Conservation (phyloP, 2,329 filamentous ascomycete genomes). For the Scorias spongiosa region DNA sequence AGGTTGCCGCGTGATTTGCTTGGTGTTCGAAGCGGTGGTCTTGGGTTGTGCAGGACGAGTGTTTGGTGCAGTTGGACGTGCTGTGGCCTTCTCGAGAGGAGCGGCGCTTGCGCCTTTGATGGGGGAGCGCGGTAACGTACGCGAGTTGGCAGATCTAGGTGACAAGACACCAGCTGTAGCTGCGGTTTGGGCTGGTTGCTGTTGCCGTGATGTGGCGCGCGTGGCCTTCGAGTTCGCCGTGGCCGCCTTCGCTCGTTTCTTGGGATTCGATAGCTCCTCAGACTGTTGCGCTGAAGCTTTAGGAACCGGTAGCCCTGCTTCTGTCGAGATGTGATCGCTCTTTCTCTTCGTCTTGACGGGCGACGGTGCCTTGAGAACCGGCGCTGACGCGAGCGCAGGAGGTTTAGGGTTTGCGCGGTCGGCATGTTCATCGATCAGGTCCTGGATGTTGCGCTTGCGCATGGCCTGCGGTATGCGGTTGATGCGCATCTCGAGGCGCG, state of each 20-base stretch:
- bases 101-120: slow-evolving; percentile 19
- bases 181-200: slow-evolving; percentile 15
- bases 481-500: slow-evolving; percentile 80
- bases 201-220: slow-evolving; percentile 19
- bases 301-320: not conserved
- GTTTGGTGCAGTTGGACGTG: slow-evolving; percentile 42
- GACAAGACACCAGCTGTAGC: slow-evolving; percentile 48
- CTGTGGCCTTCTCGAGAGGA: slow-evolving; percentile 43
- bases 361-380: slow-evolving; percentile 5
- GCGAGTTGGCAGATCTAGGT: slow-evolving; percentile 68
- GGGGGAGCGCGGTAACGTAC: slow-evolving; percentile 45
- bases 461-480: slow-evolving; percentile 76
- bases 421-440: slow-evolving; percentile 47
- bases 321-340: slow-evolving; percentile 1
- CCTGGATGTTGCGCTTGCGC: slow-evolving; percentile 67
- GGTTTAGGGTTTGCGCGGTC: slow-evolving; percentile 12
- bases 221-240: slow-evolving; percentile 19
- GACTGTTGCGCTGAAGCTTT: not conserved
- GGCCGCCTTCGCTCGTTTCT: slow-evolving; percentile 43
- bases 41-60: slow-evolving; percentile 1
- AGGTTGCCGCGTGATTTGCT: not conserved
- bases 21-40: not conserved
- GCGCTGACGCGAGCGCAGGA: slow-evolving; percentile 2
- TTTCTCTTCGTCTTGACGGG: slow-evolving; percentile 14
- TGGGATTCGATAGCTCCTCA: slow-evolving; percentile 45